Percentiles rank a stretch among this genome's conserved stretches.
Evolutionary conservation across 305 asterid species (phyloP).

Genomic region (Salvia sclarea): DNA sequence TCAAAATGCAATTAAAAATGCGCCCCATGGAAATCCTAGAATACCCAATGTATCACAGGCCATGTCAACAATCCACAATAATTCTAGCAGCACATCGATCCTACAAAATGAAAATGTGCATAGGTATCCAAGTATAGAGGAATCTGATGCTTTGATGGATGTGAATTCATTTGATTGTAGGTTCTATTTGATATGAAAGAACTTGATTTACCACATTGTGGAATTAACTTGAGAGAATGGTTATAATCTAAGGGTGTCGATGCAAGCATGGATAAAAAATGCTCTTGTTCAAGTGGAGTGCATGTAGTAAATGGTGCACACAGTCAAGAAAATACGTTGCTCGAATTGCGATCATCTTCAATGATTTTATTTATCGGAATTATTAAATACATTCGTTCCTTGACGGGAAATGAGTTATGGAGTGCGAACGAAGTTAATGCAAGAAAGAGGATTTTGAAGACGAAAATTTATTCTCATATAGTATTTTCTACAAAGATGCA

Average conservation of each 20-base stretch:
- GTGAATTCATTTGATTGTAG: not conserved
- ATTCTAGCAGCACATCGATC: not conserved
- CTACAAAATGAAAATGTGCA: constrained; percentile 22
- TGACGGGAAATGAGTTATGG: constrained; percentile 15
- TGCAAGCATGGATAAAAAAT: constrained; percentile 33
- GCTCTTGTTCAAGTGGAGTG: constrained; percentile 40
- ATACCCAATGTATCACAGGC: constrained; percentile 14
- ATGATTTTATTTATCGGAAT: constrained; percentile 30
- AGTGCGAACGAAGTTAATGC: not conserved
- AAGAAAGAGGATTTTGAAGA: constrained; percentile 36
- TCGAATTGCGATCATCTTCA: constrained; percentile 43
- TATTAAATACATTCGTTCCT: constrained; percentile 38
- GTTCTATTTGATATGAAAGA: too few species aligned
- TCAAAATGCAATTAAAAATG: not conserved
- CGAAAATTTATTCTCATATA: too few species aligned
- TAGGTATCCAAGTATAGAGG: not conserved
- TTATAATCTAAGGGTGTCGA: constrained; percentile 21
- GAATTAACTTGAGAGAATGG: constrained; percentile 44
- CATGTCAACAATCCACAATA: constrained; percentile 10
- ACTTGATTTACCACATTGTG: too few species aligned
- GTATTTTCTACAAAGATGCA: constrained; percentile 27
- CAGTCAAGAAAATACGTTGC: constrained; percentile 30
- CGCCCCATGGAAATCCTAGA: constrained; percentile 4
- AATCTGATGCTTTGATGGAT: constrained; percentile 8
- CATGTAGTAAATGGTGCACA: constrained; percentile 37